phyloP scores from a whole-genome alignment of 768 basidiomycete species.

The Boletales sp. region DNA sequence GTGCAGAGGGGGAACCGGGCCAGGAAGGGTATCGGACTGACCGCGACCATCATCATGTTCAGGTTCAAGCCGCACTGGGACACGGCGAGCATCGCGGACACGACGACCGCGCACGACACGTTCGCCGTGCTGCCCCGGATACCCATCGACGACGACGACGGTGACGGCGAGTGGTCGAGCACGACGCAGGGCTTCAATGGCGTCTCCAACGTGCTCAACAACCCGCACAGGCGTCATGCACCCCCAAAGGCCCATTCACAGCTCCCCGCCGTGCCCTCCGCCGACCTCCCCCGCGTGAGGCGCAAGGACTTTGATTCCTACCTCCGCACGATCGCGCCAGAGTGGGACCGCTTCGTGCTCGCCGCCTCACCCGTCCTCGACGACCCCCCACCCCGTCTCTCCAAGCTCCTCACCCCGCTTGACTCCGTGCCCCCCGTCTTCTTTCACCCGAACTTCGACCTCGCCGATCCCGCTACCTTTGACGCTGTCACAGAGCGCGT shows the following conservation, averaged over 20 bases:
- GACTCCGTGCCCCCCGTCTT: constrained; percentile 77
- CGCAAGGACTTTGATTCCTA: constrained; percentile 85
- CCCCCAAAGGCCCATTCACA: constrained; percentile 87
- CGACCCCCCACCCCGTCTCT: constrained; percentile 29
- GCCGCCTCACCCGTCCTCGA: constrained; percentile 29
- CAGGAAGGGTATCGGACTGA: constrained; percentile 36
- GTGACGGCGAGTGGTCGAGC: constrained; percentile 61
- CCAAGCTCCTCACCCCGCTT: constrained; percentile 60
- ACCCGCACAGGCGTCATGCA: constrained; percentile 77
- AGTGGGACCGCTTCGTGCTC: constrained; percentile 74
- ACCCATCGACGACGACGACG: constrained; percentile 15
- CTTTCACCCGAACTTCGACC: constrained; percentile 74
- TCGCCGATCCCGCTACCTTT: constrained; percentile 78
- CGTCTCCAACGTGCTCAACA: constrained; percentile 91
- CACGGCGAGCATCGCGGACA: constrained; percentile 72
- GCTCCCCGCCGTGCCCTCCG: constrained; percentile 66
- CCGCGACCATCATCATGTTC: constrained; percentile 33
- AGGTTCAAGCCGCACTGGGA: constrained; percentile 70
- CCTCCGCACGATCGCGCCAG: constrained; percentile 62
- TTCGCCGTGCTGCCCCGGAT: constrained; percentile 42
- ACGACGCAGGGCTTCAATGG: constrained; percentile 87
- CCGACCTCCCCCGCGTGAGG: constrained; percentile 75
- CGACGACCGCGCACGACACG: constrained; percentile 63
- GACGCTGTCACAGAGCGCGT: constrained; percentile 67
- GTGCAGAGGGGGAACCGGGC: constrained; percentile 27